Evolutionary conservation across 1,139 yeast genomes (phyloP), one percentile per base, ranked within the genome.

Genomic region (Yamadazyma diddensiae): DNA sequence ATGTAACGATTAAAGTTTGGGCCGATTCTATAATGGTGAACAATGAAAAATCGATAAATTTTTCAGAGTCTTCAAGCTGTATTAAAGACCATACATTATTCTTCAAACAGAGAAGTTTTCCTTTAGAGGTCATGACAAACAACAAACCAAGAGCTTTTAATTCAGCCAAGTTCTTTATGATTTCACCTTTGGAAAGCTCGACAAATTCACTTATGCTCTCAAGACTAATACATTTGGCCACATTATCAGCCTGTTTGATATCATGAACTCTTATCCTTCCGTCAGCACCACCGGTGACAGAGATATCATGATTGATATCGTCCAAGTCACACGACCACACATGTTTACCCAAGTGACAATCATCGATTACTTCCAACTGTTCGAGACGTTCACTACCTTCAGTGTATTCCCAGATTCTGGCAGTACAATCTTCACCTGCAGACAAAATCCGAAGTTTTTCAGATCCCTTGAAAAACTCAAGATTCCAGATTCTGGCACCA

Each of bases 241-340:
- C 34, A 24, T 24, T 30, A 19, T 38, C 38, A 7, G 38, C 21
- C 14, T 33, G 30, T 32, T 49, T 43, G 19, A 83, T 52, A 48
- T 82, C 82, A 47, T 80, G 78, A 5, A 83, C 42, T 36, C 85
- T 65, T 2, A 88, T 59, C 43, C 85, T 72, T 1, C 97, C 97
- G 55, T 88, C 97, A 29, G 94, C 92, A 24, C 97, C 97, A 26
- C 95, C 90, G 11, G 90, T 81, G 1, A 78, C 87, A 15, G 81
- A 77, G 8, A 79, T 48, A 21, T 62, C 51, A 28, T 63, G 52
- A 3, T 55, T 48, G 2, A 25, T 20, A 33, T 64, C 67, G 35
- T 73, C 68, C 1, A 83, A 67, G 37, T 82, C 90, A 5, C 85
- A 76, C 23, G 87, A 74, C 98, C 98, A 92, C 1, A 84, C 74